Percentiles rank a stretch among this genome's conserved stretches.
Conservation (phyloP, 441 rosid genomes). For the Cnidoscolus chayamansa region DNA sequence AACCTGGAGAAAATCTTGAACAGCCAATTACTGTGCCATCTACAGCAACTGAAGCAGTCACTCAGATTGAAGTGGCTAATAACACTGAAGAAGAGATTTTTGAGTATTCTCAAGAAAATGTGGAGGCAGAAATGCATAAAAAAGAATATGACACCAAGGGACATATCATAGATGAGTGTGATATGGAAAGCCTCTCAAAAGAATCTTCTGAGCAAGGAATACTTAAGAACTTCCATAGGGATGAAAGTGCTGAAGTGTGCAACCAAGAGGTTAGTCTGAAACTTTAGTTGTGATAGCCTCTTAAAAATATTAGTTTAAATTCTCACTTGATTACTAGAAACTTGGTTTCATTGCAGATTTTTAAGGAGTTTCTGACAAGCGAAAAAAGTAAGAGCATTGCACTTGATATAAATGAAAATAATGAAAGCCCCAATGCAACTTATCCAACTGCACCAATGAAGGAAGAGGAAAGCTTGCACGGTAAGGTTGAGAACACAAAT, state of each 20-base stretch:
- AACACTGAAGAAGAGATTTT: constrained; percentile 17
- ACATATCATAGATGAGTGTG: constrained; percentile 6
- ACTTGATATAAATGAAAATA: constrained; percentile 10
- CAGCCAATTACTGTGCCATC: neutral
- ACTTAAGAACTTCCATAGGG: constrained; percentile 15
- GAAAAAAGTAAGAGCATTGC: constrained; percentile 13
- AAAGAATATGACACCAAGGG: constrained; percentile 16
- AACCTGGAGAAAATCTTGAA: constrained; percentile 22
- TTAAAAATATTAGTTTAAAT: neutral
- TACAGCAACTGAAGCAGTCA: constrained; percentile 14
- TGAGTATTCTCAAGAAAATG: constrained; percentile 8
- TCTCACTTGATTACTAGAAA: constrained; percentile 8
- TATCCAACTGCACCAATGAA: constrained; percentile 1
- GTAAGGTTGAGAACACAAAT: constrained; percentile 1
- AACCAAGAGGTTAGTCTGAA: constrained; percentile 30
- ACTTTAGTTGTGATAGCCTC: neutral
- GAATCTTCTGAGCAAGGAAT: constrained; percentile 6
- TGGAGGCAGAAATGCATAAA: constrained; percentile 7
- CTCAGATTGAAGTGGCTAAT: constrained; percentile 2
- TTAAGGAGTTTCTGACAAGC: constrained; percentile 15
- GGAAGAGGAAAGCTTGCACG: constrained; percentile 12
- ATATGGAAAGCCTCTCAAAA: constrained; percentile 11
- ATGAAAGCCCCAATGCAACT: constrained; percentile 11
- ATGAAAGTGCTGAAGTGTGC: constrained; percentile 3
- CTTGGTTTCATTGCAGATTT: constrained; percentile 21